These are phyloP conservation scores for Aspergillus fischeri DNA, from an alignment of 2,329 filamentous ascomycete species.

Conservation along the genomic window DNA sequence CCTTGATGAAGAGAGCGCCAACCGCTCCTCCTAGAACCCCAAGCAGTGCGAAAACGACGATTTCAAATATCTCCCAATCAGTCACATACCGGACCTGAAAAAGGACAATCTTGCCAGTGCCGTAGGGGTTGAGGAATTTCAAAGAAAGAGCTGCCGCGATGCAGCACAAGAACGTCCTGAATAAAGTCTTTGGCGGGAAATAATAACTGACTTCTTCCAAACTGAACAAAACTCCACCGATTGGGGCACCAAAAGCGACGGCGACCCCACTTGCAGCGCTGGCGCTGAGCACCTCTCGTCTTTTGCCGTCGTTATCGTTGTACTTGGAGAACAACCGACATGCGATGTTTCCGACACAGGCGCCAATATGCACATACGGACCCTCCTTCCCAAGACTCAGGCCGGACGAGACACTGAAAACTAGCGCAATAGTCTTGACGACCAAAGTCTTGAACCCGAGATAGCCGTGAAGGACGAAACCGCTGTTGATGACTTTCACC, in stretches of 20 bases:
- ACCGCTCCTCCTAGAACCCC: constrained; percentile 78
- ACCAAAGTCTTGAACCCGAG: constrained; percentile 81
- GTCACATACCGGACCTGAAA: constrained; percentile 88
- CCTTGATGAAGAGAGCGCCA: constrained; percentile 95
- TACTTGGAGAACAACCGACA: constrained; percentile 95
- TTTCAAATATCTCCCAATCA: constrained; percentile 93
- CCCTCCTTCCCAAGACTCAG: constrained; percentile 92
- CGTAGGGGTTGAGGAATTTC: constrained; percentile 94
- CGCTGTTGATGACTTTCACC: constrained; percentile 95
- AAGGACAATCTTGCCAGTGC: constrained; percentile 92
- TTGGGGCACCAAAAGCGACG: constrained; percentile 88
- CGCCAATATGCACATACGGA: constrained; percentile 95
- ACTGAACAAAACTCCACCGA: constrained; percentile 86
- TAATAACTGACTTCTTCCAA: constrained; percentile 95
- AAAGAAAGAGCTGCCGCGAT: constrained; percentile 85
- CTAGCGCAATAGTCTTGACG: constrained; percentile 76
- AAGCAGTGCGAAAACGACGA: constrained; percentile 77
- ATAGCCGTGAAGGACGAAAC: constrained; percentile 94
- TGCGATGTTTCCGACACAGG: constrained; percentile 90
- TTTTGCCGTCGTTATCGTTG: constrained; percentile 87
- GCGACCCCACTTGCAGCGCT: constrained; percentile 88
- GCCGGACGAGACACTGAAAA: constrained; percentile 87
- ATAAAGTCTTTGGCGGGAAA: constrained; percentile 94
- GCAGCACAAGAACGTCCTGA: constrained; percentile 97
- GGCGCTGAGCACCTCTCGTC: constrained; percentile 88